Evolutionary conservation across 306 rosid species (phyloP).

Genomic region (Cicer bijugum): DNA sequence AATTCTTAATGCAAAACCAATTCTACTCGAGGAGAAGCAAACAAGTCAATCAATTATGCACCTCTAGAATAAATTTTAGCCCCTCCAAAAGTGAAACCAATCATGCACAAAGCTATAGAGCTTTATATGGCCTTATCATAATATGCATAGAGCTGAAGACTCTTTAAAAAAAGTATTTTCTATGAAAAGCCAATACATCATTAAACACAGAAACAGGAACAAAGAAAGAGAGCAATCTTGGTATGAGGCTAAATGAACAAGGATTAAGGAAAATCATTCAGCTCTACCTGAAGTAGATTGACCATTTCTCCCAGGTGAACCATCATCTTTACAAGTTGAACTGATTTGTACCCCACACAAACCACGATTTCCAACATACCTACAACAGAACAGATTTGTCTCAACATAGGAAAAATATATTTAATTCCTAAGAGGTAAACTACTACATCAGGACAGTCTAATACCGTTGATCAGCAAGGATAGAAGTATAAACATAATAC

Average conservation of each 20-base stretch:
- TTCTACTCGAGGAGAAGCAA: no score
- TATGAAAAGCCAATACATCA: constrained; percentile 9
- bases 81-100: no score
- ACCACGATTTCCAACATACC: constrained; percentile 92
- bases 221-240: neutral
- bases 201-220: neutral
- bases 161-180: neutral
- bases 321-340: constrained; percentile 71
- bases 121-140: neutral
- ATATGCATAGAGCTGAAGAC: constrained; percentile 28
- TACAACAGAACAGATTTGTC: constrained; percentile 50
- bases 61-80: no score
- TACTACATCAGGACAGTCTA: constrained; percentile 27
- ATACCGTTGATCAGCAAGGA: constrained; percentile 30
- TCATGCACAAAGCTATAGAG: neutral
- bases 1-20: no score
- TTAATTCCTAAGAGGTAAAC: constrained; percentile 8
- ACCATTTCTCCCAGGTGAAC: constrained; percentile 51
- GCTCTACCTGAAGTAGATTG: constrained; percentile 59
- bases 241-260: constrained; percentile 30
- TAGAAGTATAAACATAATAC: constrained; percentile 19
- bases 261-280: constrained; percentile 27
- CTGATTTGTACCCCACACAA: constrained; percentile 80
- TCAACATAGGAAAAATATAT: constrained; percentile 37
- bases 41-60: no score